A percentile compares a stretch with the other conserved stretches of the same genome.
Conservation (phyloP, 2,329 filamentous ascomycete genomes). For the Colletotrichum higginsianum region DNA sequence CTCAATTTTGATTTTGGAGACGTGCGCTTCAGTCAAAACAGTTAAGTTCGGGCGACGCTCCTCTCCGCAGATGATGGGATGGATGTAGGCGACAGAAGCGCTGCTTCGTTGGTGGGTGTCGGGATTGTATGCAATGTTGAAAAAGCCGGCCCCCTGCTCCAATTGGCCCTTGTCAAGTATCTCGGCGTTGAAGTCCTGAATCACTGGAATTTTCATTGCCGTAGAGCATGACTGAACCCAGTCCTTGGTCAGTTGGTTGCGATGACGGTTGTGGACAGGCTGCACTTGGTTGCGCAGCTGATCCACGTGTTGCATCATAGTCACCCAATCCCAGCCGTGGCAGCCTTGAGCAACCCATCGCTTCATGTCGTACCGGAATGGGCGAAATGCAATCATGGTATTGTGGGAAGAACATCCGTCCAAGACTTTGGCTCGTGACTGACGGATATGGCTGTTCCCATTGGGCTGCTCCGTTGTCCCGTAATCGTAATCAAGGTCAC, state of each 20-base stretch:
- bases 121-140: constrained; percentile 92
- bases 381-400: constrained; percentile 92
- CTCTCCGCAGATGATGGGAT: constrained; percentile 87
- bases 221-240: constrained; percentile 87
- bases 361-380: constrained; percentile 89
- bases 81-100: constrained; percentile 92
- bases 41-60: constrained; percentile 89
- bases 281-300: constrained; percentile 92
- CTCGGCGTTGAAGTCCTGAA: constrained; percentile 89
- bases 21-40: constrained; percentile 89
- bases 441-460: constrained; percentile 90
- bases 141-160: constrained; percentile 86
- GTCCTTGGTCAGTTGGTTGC: constrained; percentile 92
- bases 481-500: constrained; percentile 93
- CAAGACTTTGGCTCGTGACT: constrained; percentile 92
- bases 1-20: constrained; percentile 82
- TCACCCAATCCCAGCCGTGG: constrained; percentile 90
- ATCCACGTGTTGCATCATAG: constrained; percentile 84
- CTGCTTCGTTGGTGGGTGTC: constrained; percentile 88
- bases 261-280: constrained; percentile 86
- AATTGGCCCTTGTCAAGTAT: constrained; percentile 82
- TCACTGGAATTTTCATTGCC: constrained; percentile 84
- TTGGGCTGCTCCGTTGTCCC: constrained; percentile 89
- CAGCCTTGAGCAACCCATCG: constrained; percentile 86
- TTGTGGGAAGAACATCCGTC: constrained; percentile 96